These are phyloP conservation scores for Bromus sterilis DNA, from an alignment of 176 grass and related monocot genomes.

Conservation along the genomic window DNA sequence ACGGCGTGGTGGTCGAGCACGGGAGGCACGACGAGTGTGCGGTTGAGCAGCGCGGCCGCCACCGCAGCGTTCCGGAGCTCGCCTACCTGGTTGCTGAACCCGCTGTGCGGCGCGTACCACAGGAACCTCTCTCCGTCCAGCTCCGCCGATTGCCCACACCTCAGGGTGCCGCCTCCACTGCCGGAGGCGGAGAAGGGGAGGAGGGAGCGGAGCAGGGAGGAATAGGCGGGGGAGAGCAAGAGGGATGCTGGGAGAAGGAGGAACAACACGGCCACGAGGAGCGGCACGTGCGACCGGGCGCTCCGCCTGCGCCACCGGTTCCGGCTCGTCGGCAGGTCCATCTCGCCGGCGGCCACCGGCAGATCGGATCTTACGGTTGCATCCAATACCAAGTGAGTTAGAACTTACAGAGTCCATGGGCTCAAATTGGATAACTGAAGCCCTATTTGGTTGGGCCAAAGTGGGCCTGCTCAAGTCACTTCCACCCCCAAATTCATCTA, in stretches of 20 bases:
- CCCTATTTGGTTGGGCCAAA: neutral
- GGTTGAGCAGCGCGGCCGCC: conserved; percentile 70
- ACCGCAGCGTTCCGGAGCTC: conserved; percentile 82
- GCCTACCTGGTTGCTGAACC: conserved; percentile 88
- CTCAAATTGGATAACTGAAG: neutral
- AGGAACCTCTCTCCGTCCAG: conserved; percentile 60
- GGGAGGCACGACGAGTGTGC: conserved; percentile 75
- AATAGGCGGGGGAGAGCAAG: conserved; percentile 33
- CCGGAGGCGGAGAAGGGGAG: conserved; percentile 3
- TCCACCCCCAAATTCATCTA: neutral
- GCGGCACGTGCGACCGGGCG: conserved; percentile 31
- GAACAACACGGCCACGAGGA: conserved; percentile 36
- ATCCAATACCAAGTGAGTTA: neutral
- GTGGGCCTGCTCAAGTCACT: neutral
- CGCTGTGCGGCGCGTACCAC: conserved; percentile 94
- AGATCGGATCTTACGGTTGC: conserved; percentile 12
- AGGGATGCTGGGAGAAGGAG: conserved; percentile 27
- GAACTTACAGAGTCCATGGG: neutral
- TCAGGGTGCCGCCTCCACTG: neutral
- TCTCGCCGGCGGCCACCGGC: conserved; percentile 2
- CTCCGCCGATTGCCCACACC: conserved; percentile 23
- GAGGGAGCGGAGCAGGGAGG: conserved; percentile 35
- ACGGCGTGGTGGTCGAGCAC: conserved; percentile 95
- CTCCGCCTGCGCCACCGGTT: conserved; percentile 68
- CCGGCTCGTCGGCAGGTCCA: conserved; percentile 44